Conservation (phyloP, 2,329 filamentous ascomycete genomes). For the Venturia pyrina region DNA sequence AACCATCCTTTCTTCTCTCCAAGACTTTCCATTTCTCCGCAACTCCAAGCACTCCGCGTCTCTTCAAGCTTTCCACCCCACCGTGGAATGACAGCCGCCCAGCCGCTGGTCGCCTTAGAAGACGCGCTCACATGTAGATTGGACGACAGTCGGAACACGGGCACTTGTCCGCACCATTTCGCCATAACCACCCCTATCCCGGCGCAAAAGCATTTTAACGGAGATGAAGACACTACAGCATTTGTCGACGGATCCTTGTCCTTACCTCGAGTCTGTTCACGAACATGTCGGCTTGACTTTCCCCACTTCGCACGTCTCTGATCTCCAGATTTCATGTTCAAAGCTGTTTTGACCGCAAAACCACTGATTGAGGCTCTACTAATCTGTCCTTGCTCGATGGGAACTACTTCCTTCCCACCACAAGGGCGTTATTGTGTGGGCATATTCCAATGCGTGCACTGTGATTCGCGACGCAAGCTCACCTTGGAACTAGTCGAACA, state of each 20-base stretch:
- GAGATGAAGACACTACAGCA: background rate
- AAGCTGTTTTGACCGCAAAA: background rate
- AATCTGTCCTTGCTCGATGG: too few species aligned
- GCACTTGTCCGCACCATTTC: background rate
- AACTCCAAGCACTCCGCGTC: background rate
- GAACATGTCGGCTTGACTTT: background rate
- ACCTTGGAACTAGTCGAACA: background rate
- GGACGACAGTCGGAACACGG: background rate
- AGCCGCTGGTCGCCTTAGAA: background rate
- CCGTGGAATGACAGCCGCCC: background rate
- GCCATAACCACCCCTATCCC: background rate
- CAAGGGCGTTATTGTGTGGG: background rate
- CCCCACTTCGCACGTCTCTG: background rate
- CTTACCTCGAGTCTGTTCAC: background rate
- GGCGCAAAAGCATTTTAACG: background rate
- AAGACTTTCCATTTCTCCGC: background rate
- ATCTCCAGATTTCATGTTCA: background rate
- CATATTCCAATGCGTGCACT: background rate
- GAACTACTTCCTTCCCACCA: background rate
- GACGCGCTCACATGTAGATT: background rate
- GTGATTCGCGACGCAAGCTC: background rate
- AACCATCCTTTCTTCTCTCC: background rate
- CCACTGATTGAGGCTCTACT: background rate
- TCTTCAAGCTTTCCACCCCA: background rate
- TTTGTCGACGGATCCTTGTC: background rate